Conservation (phyloP, 2,329 filamentous ascomycete species). For the Cladosporium sp. region DNA sequence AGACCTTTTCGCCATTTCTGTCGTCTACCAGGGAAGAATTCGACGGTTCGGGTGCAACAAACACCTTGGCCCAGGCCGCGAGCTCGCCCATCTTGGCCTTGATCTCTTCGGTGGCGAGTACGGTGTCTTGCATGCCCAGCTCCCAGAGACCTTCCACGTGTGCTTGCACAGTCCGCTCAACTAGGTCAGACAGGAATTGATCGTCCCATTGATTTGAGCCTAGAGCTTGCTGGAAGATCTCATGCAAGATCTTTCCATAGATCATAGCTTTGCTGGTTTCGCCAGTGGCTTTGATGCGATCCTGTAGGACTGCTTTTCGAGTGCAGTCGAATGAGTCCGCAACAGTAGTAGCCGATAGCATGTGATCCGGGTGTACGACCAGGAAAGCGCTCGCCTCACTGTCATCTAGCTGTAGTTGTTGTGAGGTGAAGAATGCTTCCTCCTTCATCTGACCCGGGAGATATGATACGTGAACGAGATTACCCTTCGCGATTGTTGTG, state of each 20-base stretch:
- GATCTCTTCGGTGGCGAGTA: conserved; percentile 75
- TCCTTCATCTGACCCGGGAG: conserved; percentile 55
- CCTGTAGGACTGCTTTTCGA: conserved; percentile 87
- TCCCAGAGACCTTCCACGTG: conserved; percentile 89
- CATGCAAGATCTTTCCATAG: conserved; percentile 91
- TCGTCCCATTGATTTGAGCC: conserved; percentile 79
- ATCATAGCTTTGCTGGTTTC: conserved; percentile 78
- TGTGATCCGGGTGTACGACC: conserved; percentile 90
- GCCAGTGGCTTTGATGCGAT: conserved; percentile 87
- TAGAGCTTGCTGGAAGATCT: conserved; percentile 90
- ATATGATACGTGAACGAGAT: conserved; percentile 74
- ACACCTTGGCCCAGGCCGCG: conserved; percentile 78
- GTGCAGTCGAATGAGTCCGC: conserved; percentile 95
- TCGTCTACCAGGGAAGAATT: conserved; percentile 75
- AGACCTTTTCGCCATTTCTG: conserved; percentile 71
- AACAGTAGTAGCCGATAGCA: conserved; percentile 91
- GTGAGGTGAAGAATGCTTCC: conserved; percentile 50
- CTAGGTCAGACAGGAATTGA: conserved; percentile 63
- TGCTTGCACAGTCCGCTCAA: conserved; percentile 67
- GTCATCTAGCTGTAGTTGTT: conserved; percentile 76
- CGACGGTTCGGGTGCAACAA: conserved; percentile 70
- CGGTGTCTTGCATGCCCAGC: conserved; percentile 68
- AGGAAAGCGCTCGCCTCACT: conserved; percentile 68
- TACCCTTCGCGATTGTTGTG: conserved; percentile 70
- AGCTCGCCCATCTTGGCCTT: conserved; percentile 80